Conservation (phyloP, 2,329 filamentous ascomycete species). For the Boeremia exigua region DNA sequence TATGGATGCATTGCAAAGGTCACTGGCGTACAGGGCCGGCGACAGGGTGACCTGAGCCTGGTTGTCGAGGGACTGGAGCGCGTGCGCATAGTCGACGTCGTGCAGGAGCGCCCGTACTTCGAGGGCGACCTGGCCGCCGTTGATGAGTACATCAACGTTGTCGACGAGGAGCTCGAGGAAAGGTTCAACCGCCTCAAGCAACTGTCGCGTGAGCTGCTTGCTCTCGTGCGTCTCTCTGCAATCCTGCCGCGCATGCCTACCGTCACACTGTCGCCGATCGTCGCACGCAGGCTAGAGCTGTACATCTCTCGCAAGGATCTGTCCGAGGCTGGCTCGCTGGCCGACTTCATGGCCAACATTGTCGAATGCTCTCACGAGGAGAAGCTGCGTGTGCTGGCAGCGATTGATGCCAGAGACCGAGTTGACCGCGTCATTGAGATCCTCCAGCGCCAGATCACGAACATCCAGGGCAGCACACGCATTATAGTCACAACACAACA, state of each 20-base stretch:
- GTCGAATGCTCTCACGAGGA: conserved; percentile 88
- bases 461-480: conserved; percentile 85
- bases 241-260: conserved; percentile 75
- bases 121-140: conserved; percentile 78
- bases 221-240: conserved; percentile 81
- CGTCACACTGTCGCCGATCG: conserved; percentile 76
- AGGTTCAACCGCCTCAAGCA: conserved; percentile 83
- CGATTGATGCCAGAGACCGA: conserved; percentile 77
- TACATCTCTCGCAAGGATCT: conserved; percentile 85
- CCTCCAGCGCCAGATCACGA: conserved; percentile 79
- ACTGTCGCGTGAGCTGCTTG: conserved; percentile 83
- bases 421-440: conserved; percentile 84
- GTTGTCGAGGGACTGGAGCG: conserved; percentile 85
- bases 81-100: conserved; percentile 75
- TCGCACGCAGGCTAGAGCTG: conserved; percentile 83
- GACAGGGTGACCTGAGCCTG: conserved; percentile 71
- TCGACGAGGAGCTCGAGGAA: conserved; percentile 64
- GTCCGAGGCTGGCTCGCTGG: conserved; percentile 80
- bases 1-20: conserved; percentile 74
- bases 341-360: conserved; percentile 96
- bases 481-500: conserved; percentile 79
- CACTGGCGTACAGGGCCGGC: conserved; percentile 55
- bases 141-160: conserved; percentile 64
- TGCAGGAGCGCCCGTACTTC: conserved; percentile 82
- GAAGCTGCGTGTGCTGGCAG: conserved; percentile 84